Conservation (phyloP, 768 basidiomycete species). For the Boletus vermiculosoides region DNA sequence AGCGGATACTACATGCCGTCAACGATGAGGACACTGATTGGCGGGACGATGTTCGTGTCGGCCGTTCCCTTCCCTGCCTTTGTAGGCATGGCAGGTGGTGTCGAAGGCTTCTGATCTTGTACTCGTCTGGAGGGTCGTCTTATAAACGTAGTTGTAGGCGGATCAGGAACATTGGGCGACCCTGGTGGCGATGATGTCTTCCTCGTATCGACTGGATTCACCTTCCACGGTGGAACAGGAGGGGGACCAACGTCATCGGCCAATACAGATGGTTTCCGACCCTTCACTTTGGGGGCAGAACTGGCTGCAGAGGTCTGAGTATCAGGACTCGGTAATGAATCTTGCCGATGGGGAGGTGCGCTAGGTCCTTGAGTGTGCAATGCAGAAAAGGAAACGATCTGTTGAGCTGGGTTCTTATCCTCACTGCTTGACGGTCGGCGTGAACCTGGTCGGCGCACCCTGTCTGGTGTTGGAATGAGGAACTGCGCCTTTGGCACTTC, state of each 20-base stretch:
- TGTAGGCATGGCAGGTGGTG: slow-evolving; percentile 29
- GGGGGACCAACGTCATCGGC: slow-evolving; percentile 24
- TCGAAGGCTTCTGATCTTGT: slow-evolving; percentile 28
- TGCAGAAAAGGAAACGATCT: slow-evolving; percentile 29
- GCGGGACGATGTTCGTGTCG: slow-evolving; percentile 82
- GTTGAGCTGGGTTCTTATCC: slow-evolving; percentile 27
- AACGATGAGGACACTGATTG: slow-evolving; percentile 96
- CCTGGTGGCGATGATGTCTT: slow-evolving; percentile 36
- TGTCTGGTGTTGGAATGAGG: slow-evolving; percentile 29
- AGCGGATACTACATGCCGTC: slow-evolving; percentile 63
- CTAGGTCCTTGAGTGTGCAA: slow-evolving; percentile 23
- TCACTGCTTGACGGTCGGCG: slow-evolving; percentile 30
- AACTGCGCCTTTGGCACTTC: slow-evolving; percentile 48
- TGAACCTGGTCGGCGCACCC: slow-evolving; percentile 25
- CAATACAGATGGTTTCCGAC: slow-evolving; percentile 32
- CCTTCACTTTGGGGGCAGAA: slow-evolving; percentile 22
- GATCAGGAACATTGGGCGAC: slow-evolving; percentile 30
- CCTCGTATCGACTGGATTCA: slow-evolving; percentile 28
- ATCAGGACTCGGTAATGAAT: slow-evolving; percentile 26
- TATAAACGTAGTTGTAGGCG: slow-evolving; percentile 21
- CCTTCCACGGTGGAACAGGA: slow-evolving; percentile 24
- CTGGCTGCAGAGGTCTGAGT: slow-evolving; percentile 2
- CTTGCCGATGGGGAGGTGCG: slow-evolving; percentile 23
- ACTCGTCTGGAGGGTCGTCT: slow-evolving; percentile 35
- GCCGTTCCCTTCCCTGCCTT: slow-evolving; percentile 52